Base-by-base conservation (phyloP, 345 rosid species). In the Lepidium aucheri region DNA sequence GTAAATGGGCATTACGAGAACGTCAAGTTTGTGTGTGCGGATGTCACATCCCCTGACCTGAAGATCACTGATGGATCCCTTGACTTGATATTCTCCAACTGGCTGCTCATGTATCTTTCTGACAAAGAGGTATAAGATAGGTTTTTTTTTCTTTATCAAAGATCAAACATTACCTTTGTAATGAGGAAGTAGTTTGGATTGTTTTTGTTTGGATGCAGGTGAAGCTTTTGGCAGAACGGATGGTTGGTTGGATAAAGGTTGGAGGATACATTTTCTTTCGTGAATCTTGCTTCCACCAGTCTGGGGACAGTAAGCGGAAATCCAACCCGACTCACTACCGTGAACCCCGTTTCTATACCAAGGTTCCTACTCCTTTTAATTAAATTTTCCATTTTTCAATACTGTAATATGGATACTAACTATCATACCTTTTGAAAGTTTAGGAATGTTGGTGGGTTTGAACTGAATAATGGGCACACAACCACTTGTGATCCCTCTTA, bases 231-330 rank as follows among this genome's bases (percentile, higher is more conserved):
- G 96, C 80, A 2, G 79, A 85, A 74, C 84, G 82, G 79, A 87
- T 91, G 94, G 60, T 86, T 52, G 86, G 82, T 68, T 95, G 96
- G 99, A 66, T 95, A 26, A 95, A 84, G 80, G 84, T 78, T 38
- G 98, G 97, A 28, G 97, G 99, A 13, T 79, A 70, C 76, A 87
- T 95, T 63, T 91, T 95, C 85, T 91, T 95, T 78, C 83, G 98
- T 68, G 99, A 95, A 77, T 87, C 97, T 56, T 95, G 99, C 78
- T 91, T 95, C 78, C 94, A 95, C 70, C 97, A 87, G 76, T 95
- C 99, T 26, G 97, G 96, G 50, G 99, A 91, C 76, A 74, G 81
- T 55, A 89, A 86, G 77, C 74, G 95, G 40, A 95, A 89, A 69
- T 50, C 64, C 56, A 89, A 89, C 70, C 99, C 97, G 5, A 85